A percentile compares a stretch with the other conserved stretches of the same genome.
phyloP scores from a whole-genome alignment of 1,139 yeast species.

The Yamadazyma aaseri region DNA sequence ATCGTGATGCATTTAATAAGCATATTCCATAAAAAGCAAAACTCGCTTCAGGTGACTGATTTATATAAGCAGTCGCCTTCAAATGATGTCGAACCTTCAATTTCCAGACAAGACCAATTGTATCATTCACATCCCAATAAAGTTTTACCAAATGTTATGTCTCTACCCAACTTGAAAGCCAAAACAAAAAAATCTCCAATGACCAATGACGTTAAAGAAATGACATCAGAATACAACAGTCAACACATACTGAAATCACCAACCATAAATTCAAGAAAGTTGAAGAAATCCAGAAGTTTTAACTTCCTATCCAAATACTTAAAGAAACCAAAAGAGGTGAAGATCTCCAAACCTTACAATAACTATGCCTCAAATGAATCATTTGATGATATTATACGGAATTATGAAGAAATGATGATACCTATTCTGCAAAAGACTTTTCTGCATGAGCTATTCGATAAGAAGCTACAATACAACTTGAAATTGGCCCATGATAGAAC shows the following conservation, averaged over 20 bases:
- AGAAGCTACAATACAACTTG: slow-evolving; percentile 1
- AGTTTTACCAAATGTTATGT: neutral
- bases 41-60: neutral
- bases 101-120: too few species aligned
- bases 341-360: neutral
- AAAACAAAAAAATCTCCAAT: too few species aligned
- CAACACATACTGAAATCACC: too few species aligned
- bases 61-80: neutral
- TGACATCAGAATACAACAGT: too few species aligned
- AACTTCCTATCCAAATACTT: slow-evolving; percentile 9
- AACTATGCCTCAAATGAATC: neutral
- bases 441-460: slow-evolving; percentile 6
- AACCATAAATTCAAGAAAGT: too few species aligned
- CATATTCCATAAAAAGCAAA: neutral
- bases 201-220: too few species aligned
- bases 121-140: too few species aligned
- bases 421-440: slow-evolving; percentile 6
- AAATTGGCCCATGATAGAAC: neutral
- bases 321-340: slow-evolving; percentile 2
- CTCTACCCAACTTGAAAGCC: neutral
- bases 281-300: slow-evolving; percentile 7
- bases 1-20: neutral
- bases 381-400: slow-evolving; percentile 5
- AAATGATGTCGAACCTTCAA: neutral
- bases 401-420: slow-evolving; percentile 8